phyloP scores from a whole-genome alignment of 768 basidiomycete species.

The Asterophora parasitica region DNA sequence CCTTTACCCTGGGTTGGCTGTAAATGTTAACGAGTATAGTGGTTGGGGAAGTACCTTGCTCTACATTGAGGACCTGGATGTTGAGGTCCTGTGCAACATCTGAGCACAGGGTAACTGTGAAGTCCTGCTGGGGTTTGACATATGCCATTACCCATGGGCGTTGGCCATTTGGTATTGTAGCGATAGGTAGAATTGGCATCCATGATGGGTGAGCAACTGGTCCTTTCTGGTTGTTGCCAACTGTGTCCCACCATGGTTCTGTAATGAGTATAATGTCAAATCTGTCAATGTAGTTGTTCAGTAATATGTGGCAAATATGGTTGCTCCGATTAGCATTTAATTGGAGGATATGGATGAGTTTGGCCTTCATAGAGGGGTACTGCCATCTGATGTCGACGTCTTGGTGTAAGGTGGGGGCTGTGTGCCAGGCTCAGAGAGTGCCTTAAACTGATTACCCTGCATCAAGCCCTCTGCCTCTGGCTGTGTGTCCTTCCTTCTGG shows the following conservation, averaged over 20 bases:
- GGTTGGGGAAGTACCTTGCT: conserved; percentile 11
- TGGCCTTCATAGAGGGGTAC: not conserved
- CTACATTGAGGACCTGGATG: conserved; percentile 20
- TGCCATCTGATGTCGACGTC: not conserved
- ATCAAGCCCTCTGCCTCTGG: too few species aligned
- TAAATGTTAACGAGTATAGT: not conserved
- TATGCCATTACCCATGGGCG: conserved; percentile 19
- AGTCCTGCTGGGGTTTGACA: conserved; percentile 11
- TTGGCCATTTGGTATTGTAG: not conserved
- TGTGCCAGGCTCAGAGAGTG: too few species aligned
- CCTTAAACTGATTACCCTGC: too few species aligned
- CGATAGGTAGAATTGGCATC: conserved; percentile 7
- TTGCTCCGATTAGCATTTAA: conserved; percentile 17
- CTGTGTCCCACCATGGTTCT: conserved; percentile 20
- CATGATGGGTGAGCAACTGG: conserved; percentile 10
- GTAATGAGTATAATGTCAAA: conserved; percentile 23
- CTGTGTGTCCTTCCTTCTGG: too few species aligned
- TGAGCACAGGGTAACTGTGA: conserved; percentile 19
- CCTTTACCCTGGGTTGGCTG: too few species aligned
- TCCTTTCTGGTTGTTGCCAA: conserved; percentile 11
- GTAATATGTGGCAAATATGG: conserved; percentile 3
- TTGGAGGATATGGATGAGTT: conserved; percentile 14
- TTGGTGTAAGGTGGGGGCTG: too few species aligned
- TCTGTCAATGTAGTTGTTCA: conserved; percentile 14
- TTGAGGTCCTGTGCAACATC: conserved; percentile 20